phyloP scores from a whole-genome alignment of 306 rosid species.

The Glycine latifolia region DNA sequence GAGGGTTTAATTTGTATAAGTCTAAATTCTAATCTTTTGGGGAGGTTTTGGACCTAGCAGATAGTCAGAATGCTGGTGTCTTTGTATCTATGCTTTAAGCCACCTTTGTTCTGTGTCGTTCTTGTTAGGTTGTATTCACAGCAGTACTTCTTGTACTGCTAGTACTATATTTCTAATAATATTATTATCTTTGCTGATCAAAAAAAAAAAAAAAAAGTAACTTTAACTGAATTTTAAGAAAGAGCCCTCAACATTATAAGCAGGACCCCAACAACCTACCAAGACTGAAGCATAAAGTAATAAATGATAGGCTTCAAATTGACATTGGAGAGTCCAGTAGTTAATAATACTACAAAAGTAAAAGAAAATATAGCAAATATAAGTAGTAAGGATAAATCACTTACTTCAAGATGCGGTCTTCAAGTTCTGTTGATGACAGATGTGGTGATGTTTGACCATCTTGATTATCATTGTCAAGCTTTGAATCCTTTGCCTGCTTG shows the following conservation, averaged over 20 bases:
- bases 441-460: constrained; percentile 51
- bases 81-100: no score
- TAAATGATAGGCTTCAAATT: constrained; percentile 13
- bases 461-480: constrained; percentile 48
- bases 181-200: no score
- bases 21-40: no score
- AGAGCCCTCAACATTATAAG: constrained; percentile 19
- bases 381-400: constrained; percentile 37
- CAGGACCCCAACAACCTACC: not conserved
- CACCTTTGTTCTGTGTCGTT: no score
- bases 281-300: constrained; percentile 26
- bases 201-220: no score
- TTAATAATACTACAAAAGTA: constrained; percentile 25
- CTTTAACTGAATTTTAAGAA: not conserved
- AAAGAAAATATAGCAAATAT: constrained; percentile 1
- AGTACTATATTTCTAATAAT: no score
- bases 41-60: no score
- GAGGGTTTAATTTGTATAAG: no score
- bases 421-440: constrained; percentile 61
- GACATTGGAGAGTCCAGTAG: constrained; percentile 21
- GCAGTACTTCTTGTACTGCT: no score
- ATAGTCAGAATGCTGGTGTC: no score
- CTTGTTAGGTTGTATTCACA: no score
- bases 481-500: constrained; percentile 56
- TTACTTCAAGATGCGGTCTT: constrained; percentile 78